Percentiles rank a stretch among this genome's conserved stretches.
Conservation (phyloP, 1,139 yeast genomes). For the Geotrichum candidum region DNA sequence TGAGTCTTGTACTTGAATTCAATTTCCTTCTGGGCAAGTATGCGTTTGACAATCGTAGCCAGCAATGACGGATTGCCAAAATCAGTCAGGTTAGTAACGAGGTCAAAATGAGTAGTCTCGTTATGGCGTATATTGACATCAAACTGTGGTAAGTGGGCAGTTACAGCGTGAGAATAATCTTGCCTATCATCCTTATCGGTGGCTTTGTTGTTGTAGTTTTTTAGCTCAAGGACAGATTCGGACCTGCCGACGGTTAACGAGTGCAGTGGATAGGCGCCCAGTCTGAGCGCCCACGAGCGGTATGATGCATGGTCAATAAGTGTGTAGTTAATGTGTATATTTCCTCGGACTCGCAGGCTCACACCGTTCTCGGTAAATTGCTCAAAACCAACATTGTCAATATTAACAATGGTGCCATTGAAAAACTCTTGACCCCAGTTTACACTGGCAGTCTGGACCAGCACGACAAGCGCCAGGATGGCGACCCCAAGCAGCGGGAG, state of each 20-base stretch:
- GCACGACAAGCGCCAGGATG: neutral
- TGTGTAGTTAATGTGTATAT: constrained; percentile 10
- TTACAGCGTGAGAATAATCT: constrained; percentile 21
- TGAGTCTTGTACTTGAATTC: constrained; percentile 21
- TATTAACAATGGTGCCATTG: constrained; percentile 11
- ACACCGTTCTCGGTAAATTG: constrained; percentile 13
- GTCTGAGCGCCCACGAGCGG: constrained; percentile 8
- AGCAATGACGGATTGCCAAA: constrained; percentile 26
- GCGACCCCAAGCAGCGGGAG: neutral
- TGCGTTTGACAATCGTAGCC: constrained; percentile 21
- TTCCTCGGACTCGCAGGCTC: constrained; percentile 10
- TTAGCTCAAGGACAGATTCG: constrained; percentile 1
- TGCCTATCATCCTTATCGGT: neutral
- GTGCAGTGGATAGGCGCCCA: constrained; percentile 13
- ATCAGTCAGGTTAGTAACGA: constrained; percentile 24
- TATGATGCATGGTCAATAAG: constrained; percentile 6
- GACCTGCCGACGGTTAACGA: constrained; percentile 4
- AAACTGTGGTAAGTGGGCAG: constrained; percentile 24
- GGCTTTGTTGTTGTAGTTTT: neutral
- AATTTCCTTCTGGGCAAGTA: constrained; percentile 22
- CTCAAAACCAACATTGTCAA: constrained; percentile 9
- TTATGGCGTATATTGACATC: constrained; percentile 20
- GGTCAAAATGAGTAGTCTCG: constrained; percentile 22
- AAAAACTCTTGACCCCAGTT: constrained; percentile 14
- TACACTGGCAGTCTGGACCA: neutral